Evolutionary conservation across 305 asterid species (phyloP).

Genomic region (Rubia tinctorum): DNA sequence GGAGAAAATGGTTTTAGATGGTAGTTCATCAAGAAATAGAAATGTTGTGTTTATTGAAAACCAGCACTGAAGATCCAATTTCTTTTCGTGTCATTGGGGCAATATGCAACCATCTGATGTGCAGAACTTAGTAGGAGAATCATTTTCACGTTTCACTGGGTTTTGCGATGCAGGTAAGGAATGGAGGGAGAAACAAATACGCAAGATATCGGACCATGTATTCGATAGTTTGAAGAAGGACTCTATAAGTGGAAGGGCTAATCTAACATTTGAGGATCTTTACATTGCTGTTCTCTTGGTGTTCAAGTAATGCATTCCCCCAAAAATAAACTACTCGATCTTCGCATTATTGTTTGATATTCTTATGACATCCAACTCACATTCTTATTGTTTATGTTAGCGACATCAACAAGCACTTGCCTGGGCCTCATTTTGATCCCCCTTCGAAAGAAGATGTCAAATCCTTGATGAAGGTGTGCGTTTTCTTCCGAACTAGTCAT

Average conservation of each 20-base stretch:
- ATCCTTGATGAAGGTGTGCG: slow-evolving; percentile 52
- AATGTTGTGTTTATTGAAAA: too few relatives aligned
- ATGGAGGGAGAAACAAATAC: slow-evolving; percentile 73
- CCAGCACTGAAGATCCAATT: too few relatives aligned
- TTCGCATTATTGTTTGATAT: not conserved
- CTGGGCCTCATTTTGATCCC: slow-evolving; percentile 96
- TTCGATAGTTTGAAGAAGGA: slow-evolving; percentile 61
- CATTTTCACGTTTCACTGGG: not conserved
- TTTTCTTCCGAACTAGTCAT: too few relatives aligned
- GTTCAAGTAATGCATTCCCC: slow-evolving; percentile 53
- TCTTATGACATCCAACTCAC: not conserved
- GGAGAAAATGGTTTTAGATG: too few relatives aligned
- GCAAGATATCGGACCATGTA: slow-evolving; percentile 52
- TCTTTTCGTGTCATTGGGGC: too few relatives aligned
- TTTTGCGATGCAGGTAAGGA: slow-evolving; percentile 53
- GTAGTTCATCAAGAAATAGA: too few relatives aligned
- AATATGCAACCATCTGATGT: too few relatives aligned
- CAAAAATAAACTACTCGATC: too few relatives aligned
- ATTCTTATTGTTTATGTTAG: slow-evolving; percentile 32
- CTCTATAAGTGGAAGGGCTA: slow-evolving; percentile 33
- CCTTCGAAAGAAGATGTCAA: slow-evolving; percentile 70
- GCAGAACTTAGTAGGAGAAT: too few relatives aligned
- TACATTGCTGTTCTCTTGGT: slow-evolving; percentile 80
- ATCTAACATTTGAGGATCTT: slow-evolving; percentile 73
- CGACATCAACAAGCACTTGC: slow-evolving; percentile 86